phyloP scores from a whole-genome alignment of 73 alveolate species.

The Uronychia setigera region DNA sequence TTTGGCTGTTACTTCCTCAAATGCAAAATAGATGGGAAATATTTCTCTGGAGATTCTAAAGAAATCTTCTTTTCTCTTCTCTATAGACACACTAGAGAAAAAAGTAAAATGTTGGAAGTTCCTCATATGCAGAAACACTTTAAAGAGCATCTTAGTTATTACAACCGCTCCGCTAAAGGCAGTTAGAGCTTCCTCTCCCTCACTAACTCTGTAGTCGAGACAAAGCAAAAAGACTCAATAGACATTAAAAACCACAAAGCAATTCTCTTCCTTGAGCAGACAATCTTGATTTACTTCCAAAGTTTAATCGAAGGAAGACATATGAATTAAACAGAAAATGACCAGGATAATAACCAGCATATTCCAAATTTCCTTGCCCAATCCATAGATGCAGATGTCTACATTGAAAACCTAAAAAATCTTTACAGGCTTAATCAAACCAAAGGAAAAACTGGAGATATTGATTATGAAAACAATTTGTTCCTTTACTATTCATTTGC shows the following conservation, averaged over 20 bases:
- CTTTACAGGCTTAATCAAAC: too few species aligned
- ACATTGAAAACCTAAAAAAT: constrained; percentile 1
- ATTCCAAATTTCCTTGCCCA: not conserved
- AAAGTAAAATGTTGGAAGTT: not conserved
- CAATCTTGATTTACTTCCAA: not conserved
- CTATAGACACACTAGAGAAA: not conserved
- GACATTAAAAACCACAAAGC: not conserved
- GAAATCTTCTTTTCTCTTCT: not conserved
- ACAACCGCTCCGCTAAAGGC: too few species aligned
- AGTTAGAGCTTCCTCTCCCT: too few species aligned
- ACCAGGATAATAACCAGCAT: not conserved
- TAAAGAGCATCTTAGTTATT: not conserved
- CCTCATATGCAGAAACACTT: not conserved
- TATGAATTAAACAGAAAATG: not conserved
- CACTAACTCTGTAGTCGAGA: too few species aligned
- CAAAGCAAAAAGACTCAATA: not conserved
- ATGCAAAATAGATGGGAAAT: not conserved
- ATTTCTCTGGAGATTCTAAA: not conserved
- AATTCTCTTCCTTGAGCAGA: not conserved
- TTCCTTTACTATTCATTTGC: constrained; percentile 10
- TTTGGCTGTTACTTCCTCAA: not conserved
- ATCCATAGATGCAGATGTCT: not conserved
- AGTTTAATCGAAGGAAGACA: not conserved
- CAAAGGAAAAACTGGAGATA: not conserved
- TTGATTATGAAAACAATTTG: constrained; percentile 1